A percentile compares a stretch with the other conserved stretches of the same genome.
phyloP scores from a whole-genome alignment of 148 eudicot genomes.

The Tetragonia tetragonoides region DNA sequence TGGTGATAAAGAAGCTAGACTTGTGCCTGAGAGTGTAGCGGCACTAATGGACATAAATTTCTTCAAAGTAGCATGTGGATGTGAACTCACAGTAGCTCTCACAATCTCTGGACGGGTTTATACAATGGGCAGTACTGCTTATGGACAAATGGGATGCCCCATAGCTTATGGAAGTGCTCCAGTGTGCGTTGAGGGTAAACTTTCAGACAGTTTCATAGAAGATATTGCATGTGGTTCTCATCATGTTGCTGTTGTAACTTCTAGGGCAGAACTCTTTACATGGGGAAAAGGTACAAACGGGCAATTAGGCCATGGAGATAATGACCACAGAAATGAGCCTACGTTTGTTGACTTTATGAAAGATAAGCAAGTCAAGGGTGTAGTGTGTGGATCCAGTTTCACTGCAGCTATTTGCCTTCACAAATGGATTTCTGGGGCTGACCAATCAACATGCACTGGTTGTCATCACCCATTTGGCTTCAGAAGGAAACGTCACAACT shows the following conservation, averaged over 20 bases:
- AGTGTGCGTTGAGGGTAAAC: constrained; percentile 47
- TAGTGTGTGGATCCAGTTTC: constrained; percentile 77
- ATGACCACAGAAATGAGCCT: constrained; percentile 52
- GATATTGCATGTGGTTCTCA: constrained; percentile 85
- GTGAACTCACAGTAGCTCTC: constrained; percentile 61
- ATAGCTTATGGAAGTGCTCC: constrained; percentile 52
- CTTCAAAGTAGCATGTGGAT: constrained; percentile 69
- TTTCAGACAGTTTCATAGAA: constrained; percentile 49
- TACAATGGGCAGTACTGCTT: constrained; percentile 63
- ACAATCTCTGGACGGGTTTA: constrained; percentile 61
- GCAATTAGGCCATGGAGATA: constrained; percentile 87
- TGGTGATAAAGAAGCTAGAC: constrained; percentile 57
- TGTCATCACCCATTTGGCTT: constrained; percentile 75
- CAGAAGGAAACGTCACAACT: constrained; percentile 86
- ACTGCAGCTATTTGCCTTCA: constrained; percentile 77
- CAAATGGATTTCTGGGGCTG: constrained; percentile 63
- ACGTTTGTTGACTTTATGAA: constrained; percentile 58
- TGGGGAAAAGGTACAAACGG: constrained; percentile 96
- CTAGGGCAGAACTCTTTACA: constrained; percentile 73
- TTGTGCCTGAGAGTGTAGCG: constrained; percentile 54
- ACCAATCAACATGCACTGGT: constrained; percentile 68
- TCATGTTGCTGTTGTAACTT: constrained; percentile 81
- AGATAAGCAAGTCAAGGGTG: constrained; percentile 72
- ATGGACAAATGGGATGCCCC: constrained; percentile 63
- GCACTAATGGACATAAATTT: constrained; percentile 41